Evolutionary conservation across 148 eudicot species (phyloP), one percentile per base, ranked within the genome.

Genomic region (Limonium bicolor): DNA sequence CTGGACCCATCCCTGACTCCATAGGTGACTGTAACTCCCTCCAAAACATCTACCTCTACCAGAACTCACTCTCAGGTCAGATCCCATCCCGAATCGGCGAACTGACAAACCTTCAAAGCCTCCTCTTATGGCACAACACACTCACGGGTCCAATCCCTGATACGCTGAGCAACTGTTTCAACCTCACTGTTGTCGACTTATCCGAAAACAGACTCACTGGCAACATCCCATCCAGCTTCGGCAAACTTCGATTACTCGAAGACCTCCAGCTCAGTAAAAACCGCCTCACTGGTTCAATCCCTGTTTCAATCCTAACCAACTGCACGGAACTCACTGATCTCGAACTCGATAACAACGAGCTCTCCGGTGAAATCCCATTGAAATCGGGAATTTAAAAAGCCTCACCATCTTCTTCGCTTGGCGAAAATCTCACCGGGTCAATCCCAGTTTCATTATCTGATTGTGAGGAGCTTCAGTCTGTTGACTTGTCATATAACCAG

Each of bases 91-190:
- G 47, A 2, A 45, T 92, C 6, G 86, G 95, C 28, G 60, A 76
- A 43, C 80, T 92, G 12, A 65, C 36, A 35, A 76, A 62, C 52
- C 95, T 92, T 14, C 71, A 76, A 51, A 81, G 80, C 41, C 21
- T 92, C 61, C 69, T 92, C n/a, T 27, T 92, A 46, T 90, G 99
- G 99, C 94, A 85, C 71, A 92, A 92, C 51, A 64, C 74, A 51
- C 53, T 92, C 3, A 86, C 76, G 32, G 99, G 99, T 6, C 41
- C 70, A 0, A 73, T 85, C 40, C 95, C 99, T 0, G 51, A 27
- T 23, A 88, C 78, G 62, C 63, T 92, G 9, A 94, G 88, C 5
- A 60, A 36, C 56, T 85, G 95, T 62, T 56, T 46, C 6, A 74
- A 60, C 56, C 67, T 92, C n/a, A 53, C 58, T 0, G 93, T 82